Evolutionary conservation across 2,329 filamentous ascomycete species (phyloP).

Genomic region (Aureobasidium sp.): DNA sequence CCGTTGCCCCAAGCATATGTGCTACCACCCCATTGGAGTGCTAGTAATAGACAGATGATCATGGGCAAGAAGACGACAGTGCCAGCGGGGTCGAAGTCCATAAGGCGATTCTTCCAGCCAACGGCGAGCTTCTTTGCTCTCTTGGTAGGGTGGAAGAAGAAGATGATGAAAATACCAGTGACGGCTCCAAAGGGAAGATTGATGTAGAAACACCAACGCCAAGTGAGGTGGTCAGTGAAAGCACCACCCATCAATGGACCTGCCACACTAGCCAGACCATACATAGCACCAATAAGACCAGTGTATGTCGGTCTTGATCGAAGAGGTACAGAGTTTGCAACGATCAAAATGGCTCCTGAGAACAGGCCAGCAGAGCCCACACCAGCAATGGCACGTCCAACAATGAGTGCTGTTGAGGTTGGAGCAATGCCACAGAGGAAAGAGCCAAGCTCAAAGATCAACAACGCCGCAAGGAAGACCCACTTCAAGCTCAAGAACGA

Average conservation of each 20-base stretch:
- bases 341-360: constrained; percentile 40
- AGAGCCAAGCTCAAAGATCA: constrained; percentile 15
- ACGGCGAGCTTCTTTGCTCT: constrained; percentile 25
- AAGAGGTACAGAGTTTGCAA: constrained; percentile 38
- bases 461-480: constrained; percentile 12
- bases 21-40: constrained; percentile 42
- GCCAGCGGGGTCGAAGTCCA: constrained; percentile 39
- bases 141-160: constrained; percentile 28
- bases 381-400: constrained; percentile 44
- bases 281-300: constrained; percentile 40
- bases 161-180: constrained; percentile 27
- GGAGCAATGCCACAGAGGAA: constrained; percentile 39
- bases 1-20: constrained; percentile 38
- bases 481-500: constrained; percentile 15
- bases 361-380: constrained; percentile 44
- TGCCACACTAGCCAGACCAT: constrained; percentile 39
- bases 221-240: constrained; percentile 33
- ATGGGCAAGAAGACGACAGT: constrained; percentile 39
- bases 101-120: constrained; percentile 30
- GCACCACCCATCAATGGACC: constrained; percentile 37
- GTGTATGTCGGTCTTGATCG: constrained; percentile 40
- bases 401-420: constrained; percentile 41
- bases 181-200: constrained; percentile 44
- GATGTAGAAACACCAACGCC: constrained; percentile 44
- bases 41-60: constrained; percentile 40